phyloP scores from a whole-genome alignment of 2,329 filamentous ascomycete species.

The Clonostachys solani region DNA sequence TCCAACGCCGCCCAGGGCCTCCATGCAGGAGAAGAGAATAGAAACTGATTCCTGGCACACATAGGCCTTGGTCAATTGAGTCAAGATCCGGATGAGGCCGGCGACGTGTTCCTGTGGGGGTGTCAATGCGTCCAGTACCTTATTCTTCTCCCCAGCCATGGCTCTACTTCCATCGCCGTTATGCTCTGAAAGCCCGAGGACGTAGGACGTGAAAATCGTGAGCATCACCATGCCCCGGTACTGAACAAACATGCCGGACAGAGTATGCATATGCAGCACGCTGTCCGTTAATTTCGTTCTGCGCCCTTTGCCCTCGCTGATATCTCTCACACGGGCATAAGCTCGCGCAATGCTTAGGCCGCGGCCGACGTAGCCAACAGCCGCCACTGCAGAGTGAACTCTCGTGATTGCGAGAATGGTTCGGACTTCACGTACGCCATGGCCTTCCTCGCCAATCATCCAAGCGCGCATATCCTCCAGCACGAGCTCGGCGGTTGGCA shows the following conservation, averaged over 20 bases:
- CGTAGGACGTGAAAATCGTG: conserved; percentile 44
- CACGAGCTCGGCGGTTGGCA: conserved; percentile 71
- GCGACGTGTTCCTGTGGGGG: conserved; percentile 22
- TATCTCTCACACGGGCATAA: conserved; percentile 52
- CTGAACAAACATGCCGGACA: conserved; percentile 50
- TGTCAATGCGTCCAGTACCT: conserved; percentile 19
- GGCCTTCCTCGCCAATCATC: conserved; percentile 62
- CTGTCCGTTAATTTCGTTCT: conserved; percentile 45
- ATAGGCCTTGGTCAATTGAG: conserved; percentile 56
- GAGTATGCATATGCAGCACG: conserved; percentile 51
- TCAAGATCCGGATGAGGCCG: conserved; percentile 51
- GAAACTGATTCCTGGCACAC: conserved; percentile 45
- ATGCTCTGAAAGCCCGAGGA: conserved; percentile 52
- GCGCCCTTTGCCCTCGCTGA: conserved; percentile 35
- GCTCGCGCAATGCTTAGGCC: conserved; percentile 53
- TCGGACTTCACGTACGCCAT: conserved; percentile 64
- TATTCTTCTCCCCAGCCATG: conserved; percentile 1
- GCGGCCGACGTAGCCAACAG: conserved; percentile 48
- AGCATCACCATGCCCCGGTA: conserved; percentile 55
- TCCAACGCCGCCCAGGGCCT: conserved; percentile 61
- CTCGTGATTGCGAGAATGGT: conserved; percentile 65
- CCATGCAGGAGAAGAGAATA: conserved; percentile 55
- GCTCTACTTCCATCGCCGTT: conserved; percentile 10
- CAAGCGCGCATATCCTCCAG: conserved; percentile 58
- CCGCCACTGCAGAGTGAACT: conserved; percentile 49